Evolutionary conservation across 306 rosid genomes (phyloP), one percentile per base, ranked within the genome.

Genomic region (Ormosia emarginata): DNA sequence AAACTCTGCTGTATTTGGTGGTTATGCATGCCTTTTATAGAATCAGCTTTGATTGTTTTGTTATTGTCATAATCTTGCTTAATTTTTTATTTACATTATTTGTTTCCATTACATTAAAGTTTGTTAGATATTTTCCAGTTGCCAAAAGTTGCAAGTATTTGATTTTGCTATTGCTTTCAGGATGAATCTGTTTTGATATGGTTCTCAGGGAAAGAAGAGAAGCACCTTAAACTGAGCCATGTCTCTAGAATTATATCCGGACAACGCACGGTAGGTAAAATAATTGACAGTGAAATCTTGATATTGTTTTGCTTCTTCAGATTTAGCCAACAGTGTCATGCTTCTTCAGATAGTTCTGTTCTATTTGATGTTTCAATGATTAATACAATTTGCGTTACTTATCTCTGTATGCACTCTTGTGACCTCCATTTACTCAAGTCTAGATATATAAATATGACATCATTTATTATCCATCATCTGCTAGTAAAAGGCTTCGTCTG

Each of bases 161-260:
- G 53, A 78, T 75, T 73, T 79, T 63, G 40, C 62, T 82, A 11
- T 71, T 89, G 71, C 73, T 88, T 87, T 87, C 97, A 95, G 99
- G 99, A 95, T 50, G 99, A 95, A 85, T 88, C 98, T 70, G 84
- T 91, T 91, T 90, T 95, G 88, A 93, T 95, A 84, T 95, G 99
- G 99, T 87, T 93, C 89, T 95, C 99, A 3, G 99, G 97, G 83
- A 93, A 90, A 85, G 99, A 95, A 88, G 98, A 95, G 91, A 93
- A 95, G 81, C 97, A 86, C 77, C 98, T 95, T 67, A 93, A 92
- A 82, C 91, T 95, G 69, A 93, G 93, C 76, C 94, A 92, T 8
- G 99, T 95, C 56, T 92, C 99, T 63, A 92, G 96, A 90, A 95
- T 95, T 77, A 95, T 93, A 65, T 93, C 99, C 49, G 99, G 99